These are phyloP conservation scores for Podila verticillata DNA, from an alignment of 192 early-diverging fungal genomes.

Conservation along the genomic window DNA sequence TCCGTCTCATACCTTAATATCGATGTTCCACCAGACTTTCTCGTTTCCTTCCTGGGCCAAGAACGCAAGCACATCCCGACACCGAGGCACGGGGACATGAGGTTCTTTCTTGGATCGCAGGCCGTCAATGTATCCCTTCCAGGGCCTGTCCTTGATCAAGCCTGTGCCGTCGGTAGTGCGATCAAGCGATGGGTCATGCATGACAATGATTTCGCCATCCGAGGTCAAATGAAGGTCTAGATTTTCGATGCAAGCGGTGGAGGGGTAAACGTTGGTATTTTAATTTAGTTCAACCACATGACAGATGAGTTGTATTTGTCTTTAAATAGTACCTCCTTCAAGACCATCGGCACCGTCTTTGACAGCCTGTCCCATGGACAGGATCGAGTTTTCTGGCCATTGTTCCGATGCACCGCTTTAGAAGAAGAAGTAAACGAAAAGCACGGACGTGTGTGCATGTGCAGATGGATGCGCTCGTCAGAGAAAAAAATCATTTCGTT, in stretches of 20 bases:
- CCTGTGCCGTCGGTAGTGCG: slow-evolving; percentile 63
- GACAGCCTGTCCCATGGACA: slow-evolving; percentile 60
- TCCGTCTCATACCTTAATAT: slow-evolving; percentile 65
- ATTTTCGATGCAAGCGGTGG: no score
- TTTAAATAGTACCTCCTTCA: slow-evolving; percentile 50
- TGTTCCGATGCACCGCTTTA: slow-evolving; percentile 59
- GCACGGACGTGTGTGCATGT: background rate
- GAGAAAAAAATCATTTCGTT: background rate
- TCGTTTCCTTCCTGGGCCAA: slow-evolving; percentile 55
- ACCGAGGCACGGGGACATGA: slow-evolving; percentile 56
- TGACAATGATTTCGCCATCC: slow-evolving; percentile 64
- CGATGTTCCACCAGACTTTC: slow-evolving; percentile 61
- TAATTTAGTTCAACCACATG: background rate
- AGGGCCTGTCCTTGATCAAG: slow-evolving; percentile 42
- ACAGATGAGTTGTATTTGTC: background rate
- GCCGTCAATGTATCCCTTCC: slow-evolving; percentile 61
- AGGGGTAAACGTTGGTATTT: background rate
- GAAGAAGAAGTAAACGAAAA: background rate
- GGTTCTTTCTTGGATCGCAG: slow-evolving; percentile 56
- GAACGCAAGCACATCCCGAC: slow-evolving; percentile 58
- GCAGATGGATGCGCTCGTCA: background rate
- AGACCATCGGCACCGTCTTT: slow-evolving; percentile 60
- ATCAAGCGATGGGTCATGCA: slow-evolving; percentile 63
- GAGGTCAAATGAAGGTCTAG: slow-evolving; percentile 61
- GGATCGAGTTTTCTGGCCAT: slow-evolving; percentile 66